Conservation (phyloP, 1,284 basidiomycete genomes). For the Taiwanofungus camphoratus region DNA sequence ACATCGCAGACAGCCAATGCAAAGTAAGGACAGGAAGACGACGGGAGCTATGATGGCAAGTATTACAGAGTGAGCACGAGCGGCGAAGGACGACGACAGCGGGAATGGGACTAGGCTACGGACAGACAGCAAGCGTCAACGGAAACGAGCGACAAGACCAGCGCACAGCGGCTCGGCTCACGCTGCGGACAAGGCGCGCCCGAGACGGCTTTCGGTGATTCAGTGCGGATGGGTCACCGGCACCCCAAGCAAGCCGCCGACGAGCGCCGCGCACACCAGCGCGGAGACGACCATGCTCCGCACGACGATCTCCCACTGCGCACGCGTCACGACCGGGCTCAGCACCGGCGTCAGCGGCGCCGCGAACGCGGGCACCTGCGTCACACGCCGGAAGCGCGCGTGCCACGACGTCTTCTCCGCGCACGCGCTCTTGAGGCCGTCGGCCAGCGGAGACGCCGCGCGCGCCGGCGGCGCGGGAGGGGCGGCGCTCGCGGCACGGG, state of each 20-base stretch:
- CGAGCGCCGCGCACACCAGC: constrained; percentile 24
- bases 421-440: not conserved
- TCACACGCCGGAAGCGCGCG: constrained; percentile 41
- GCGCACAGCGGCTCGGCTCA: no score
- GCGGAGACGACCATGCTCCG: constrained; percentile 33
- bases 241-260: constrained; percentile 27
- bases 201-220: no score
- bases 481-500: not conserved
- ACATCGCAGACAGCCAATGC: no score
- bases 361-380: constrained; percentile 63
- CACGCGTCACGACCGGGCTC: constrained; percentile 63
- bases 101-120: no score
- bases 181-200: no score
- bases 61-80: no score
- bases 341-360: constrained; percentile 62
- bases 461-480: not conserved
- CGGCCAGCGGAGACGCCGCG: not conserved
- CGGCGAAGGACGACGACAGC: no score
- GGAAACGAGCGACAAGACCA: no score
- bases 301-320: constrained; percentile 70
- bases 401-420: constrained; percentile 17
- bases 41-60: no score
- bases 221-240: no score
- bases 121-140: no score
- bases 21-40: no score